Base-by-base conservation (phyloP, 108 stramenopile species). In the Cylindrotheca fusiformis region DNA sequence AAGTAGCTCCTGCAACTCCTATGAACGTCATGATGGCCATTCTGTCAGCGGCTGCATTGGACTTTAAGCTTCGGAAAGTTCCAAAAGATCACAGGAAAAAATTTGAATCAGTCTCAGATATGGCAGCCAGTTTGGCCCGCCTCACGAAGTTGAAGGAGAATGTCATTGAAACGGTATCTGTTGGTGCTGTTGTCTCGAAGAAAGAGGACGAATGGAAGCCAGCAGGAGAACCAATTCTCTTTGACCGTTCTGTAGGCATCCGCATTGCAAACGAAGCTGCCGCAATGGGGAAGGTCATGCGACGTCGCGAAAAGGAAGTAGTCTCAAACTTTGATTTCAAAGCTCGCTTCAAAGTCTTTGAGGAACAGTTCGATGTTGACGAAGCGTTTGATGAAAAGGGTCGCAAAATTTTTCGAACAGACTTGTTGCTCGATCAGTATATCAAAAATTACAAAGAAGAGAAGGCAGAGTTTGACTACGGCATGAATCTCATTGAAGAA, bases 321-420 rank as follows among this genome's bases (percentile, higher is more conserved):
- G 58, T 74, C 1, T 55, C 64, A 25, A 61, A 63, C 32, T 63
- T 49, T 32, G 51, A 65, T 18, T 61, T 56, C 25, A 12, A 12
- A 4, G 23, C 1, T 24, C 23, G 32, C 14, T 22, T 36, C 32
- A 22, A 57, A 1, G 32, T 27, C 3, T 14, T 20, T 21, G 61
- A 63, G 10, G 20, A 27, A 0, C 19, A 46, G 5, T 19, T 56
- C 2, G 60, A 74, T 55, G 48, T 74, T 14, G 72, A 74, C 23
- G 55, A 74, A 1, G 50, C 49, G 19, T 0, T 74, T 26, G 72
- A 74, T 61, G 60, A 74, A 29, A 24, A 63, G 17, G 72, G 72
- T 6, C 48, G 45, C 3, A 55, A 25, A 8, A 48, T 67, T 14
- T 49, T 61, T 14, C 51, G 72, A 45, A 66, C 65, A 2, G 59